Evolutionary conservation across 345 rosid species (phyloP).

Genomic region (Salix suchowensis): DNA sequence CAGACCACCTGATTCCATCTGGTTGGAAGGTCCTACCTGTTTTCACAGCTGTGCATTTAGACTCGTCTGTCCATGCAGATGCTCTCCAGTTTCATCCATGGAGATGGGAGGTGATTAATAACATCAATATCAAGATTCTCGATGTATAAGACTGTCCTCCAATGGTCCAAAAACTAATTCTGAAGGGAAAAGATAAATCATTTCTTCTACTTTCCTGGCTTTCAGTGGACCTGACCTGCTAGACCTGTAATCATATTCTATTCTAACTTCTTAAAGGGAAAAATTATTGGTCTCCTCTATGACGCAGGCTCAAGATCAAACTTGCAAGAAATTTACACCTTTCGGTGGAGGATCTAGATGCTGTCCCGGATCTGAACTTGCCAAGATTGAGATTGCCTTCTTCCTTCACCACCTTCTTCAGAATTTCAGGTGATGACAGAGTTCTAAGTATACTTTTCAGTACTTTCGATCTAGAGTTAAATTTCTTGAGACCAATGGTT

Average conservation of each 20-base stretch:
- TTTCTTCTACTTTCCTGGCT: too few species aligned
- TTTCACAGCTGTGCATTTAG: slow-evolving; percentile 50
- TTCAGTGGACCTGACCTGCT: too few species aligned
- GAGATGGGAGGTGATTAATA: slow-evolving; percentile 53
- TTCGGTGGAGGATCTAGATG: slow-evolving; percentile 61
- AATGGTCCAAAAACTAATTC: slow-evolving; percentile 11
- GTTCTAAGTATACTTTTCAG: too few species aligned
- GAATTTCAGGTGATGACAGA: slow-evolving; percentile 38
- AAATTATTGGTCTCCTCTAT: neutral
- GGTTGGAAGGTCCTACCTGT: slow-evolving; percentile 66
- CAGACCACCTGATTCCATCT: slow-evolving; percentile 45
- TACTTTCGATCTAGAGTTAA: neutral
- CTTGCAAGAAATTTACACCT: slow-evolving; percentile 51
- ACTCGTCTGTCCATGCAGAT: slow-evolving; percentile 39
- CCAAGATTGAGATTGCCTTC: slow-evolving; percentile 55
- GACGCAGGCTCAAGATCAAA: slow-evolving; percentile 39
- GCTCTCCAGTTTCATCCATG: slow-evolving; percentile 49
- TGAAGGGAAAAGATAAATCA: too few species aligned
- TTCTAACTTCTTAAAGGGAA: too few species aligned
- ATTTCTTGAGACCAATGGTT: too few species aligned
- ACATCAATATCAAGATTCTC: neutral
- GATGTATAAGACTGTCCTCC: neutral
- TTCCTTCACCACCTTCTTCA: slow-evolving; percentile 60
- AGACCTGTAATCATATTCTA: too few species aligned
- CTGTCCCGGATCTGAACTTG: slow-evolving; percentile 63